Base-by-base conservation (phyloP, 2,329 filamentous ascomycete species). In the Cordyceps cateniannulata region DNA sequence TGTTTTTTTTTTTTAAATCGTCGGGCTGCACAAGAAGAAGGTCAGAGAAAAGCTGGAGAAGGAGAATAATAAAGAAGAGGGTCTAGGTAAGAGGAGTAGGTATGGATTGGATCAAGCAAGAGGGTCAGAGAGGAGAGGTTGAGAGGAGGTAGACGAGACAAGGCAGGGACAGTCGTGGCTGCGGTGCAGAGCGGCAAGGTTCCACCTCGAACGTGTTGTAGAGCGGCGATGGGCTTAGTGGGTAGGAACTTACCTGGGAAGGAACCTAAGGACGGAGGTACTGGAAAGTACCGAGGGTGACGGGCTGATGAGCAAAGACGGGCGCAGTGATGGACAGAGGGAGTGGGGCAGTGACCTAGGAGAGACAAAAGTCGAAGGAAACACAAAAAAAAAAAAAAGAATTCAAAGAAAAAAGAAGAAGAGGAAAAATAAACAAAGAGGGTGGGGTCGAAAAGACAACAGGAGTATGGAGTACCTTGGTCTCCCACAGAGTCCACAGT, bases 151-250 rank as follows among this genome's bases (percentile, higher is more conserved):
- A 50, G 47, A 50, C 47, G 24, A 48, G 24, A 25, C 38, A 22
- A 29, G 40, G 44, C 53, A 35, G 27, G 32, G 54, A 32, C 53
- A 18, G 25, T 59, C 20, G 56, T 52, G 56, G 56, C 50, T 53
- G 53, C 51, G 51, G 59, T 51, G 59, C 44, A 25, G 35, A 25
- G 58, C 51, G 51, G 51, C 44, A 49, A 56, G 44, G 49, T 20
- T 55, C 59, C 59, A 61, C 59, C 59, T 51, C 42, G 51, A 61
- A 61, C 51, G 59, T 60, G 58, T 22, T n/a, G n/a, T n/a, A n/a
- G n/a, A 49, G 29, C 25, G 32, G 24, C 14, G 59, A 48, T 42
- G 44, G 38, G 29, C 20, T 5, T 14, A 22, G 10, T 54, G 40
- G 25, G 49, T 25, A 53, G 47, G 20, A 7, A 48, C 8, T 20